Evolutionary conservation across 768 basidiomycete species (phyloP).

Genomic region (Basidioascus undulatus): DNA sequence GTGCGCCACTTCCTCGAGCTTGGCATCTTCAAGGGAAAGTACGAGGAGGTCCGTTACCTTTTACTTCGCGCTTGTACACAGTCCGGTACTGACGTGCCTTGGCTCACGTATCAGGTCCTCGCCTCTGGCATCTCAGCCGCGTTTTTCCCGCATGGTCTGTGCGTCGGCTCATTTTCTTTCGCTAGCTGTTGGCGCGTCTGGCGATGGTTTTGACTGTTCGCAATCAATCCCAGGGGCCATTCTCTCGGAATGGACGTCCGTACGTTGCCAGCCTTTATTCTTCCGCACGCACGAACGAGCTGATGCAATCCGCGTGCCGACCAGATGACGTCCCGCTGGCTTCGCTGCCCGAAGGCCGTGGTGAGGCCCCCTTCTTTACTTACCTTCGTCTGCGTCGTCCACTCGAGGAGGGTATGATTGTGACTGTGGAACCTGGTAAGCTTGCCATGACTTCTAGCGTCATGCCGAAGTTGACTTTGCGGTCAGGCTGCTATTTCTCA

Average conservation of each 20-base stretch:
- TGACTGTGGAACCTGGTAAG: constrained; percentile 19
- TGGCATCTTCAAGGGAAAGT: constrained; percentile 59
- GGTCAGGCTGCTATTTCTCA: constrained; percentile 41
- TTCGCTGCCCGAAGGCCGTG: constrained; percentile 10
- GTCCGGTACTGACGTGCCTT: constrained; percentile 4
- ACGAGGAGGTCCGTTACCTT: too few species aligned
- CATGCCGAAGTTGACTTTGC: background rate
- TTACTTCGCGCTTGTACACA: too few species aligned
- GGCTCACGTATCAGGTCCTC: constrained; percentile 26
- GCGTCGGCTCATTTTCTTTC: constrained; percentile 13
- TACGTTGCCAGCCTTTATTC: constrained; percentile 34
- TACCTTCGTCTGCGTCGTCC: constrained; percentile 58
- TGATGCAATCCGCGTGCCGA: background rate
- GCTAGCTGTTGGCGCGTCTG: background rate
- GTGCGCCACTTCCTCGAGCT: constrained; percentile 55
- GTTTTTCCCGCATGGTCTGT: constrained; percentile 85
- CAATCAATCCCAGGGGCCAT: constrained; percentile 31
- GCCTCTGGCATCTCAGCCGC: constrained; percentile 51
- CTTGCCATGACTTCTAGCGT: background rate
- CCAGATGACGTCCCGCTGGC: constrained; percentile 2
- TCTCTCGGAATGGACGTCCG: constrained; percentile 85
- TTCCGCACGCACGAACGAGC: background rate
- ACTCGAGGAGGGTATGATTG: constrained; percentile 56
- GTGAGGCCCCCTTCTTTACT: constrained; percentile 30
- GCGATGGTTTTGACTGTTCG: background rate